A percentile compares a stretch with the other conserved stretches of the same genome.
Conservation (phyloP, 1,284 basidiomycete species). For the Ceratobasidium sp. region DNA sequence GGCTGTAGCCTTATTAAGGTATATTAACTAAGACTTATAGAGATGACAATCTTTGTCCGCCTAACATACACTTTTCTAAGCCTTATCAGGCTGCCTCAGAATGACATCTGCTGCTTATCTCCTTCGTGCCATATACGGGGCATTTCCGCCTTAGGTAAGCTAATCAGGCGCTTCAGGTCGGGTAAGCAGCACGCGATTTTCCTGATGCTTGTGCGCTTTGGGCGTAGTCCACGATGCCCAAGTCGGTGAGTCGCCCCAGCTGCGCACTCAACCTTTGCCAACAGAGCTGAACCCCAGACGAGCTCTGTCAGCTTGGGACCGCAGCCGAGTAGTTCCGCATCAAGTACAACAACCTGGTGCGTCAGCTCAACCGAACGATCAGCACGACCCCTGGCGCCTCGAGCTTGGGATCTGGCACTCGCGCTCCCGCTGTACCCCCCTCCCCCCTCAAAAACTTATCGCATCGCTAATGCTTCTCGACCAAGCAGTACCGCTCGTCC, state of each 20-base stretch:
- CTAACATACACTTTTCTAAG: no score
- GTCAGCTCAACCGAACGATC: neutral
- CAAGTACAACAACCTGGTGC: neutral
- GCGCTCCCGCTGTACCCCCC: neutral
- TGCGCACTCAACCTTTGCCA: neutral
- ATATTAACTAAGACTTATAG: no score
- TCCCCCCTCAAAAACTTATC: no score
- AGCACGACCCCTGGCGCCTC: constrained; percentile 10
- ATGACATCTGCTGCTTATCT: no score
- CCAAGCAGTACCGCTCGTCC: constrained; percentile 1
- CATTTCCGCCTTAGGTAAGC: no score
- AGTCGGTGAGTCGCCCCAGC: neutral
- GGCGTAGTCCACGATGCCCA: neutral
- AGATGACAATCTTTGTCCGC: no score
- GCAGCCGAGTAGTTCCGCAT: neutral
- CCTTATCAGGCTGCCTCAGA: no score
- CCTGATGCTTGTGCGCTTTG: neutral
- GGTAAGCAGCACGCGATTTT: no score
- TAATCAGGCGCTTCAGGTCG: no score
- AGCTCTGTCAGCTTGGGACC: neutral
- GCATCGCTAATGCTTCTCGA: no score
- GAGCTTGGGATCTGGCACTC: neutral
- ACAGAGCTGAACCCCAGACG: neutral
- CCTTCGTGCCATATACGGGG: no score
- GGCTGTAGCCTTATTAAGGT: no score